phyloP scores from a whole-genome alignment of 2,329 filamentous ascomycete species.

The Diplodia intermedia region DNA sequence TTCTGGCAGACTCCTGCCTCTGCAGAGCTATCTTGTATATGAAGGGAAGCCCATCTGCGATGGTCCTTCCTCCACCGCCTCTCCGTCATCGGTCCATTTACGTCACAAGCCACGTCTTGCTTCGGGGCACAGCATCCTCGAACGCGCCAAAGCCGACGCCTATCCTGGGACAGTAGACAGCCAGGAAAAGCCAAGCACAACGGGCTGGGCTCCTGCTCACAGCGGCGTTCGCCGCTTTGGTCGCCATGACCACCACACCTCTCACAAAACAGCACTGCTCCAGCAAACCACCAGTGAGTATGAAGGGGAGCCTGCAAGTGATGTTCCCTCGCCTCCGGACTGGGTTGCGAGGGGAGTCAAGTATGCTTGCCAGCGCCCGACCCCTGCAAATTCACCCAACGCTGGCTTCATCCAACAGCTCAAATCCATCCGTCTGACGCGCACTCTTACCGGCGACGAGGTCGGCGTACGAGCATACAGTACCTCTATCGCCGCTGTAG shows the following conservation, averaged over 20 bases:
- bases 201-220: constrained; percentile 33
- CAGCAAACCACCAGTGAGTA: constrained; percentile 81
- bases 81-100: constrained; percentile 17
- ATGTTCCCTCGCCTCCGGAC: constrained; percentile 71
- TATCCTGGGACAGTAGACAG: constrained; percentile 30
- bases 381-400: constrained; percentile 74
- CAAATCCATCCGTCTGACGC: constrained; percentile 73
- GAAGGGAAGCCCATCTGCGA: constrained; percentile 52
- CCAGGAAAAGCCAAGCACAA: constrained; percentile 9
- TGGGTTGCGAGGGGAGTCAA: constrained; percentile 69
- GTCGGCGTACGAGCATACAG: constrained; percentile 87
- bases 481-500: constrained; percentile 80
- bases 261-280: constrained; percentile 55
- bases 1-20: constrained; percentile 52
- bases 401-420: constrained; percentile 75
- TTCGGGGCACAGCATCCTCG: constrained; percentile 51
- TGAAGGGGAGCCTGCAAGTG: constrained; percentile 59
- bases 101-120: not conserved
- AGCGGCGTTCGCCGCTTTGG: too few relatives aligned
- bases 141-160: constrained; percentile 61
- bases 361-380: constrained; percentile 83
- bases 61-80: constrained; percentile 43
- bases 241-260: constrained; percentile 35
- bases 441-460: constrained; percentile 74
- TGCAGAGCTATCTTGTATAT: constrained; percentile 61